Conservation (phyloP, 2,329 filamentous ascomycete genomes). For the Nemania sp. region DNA sequence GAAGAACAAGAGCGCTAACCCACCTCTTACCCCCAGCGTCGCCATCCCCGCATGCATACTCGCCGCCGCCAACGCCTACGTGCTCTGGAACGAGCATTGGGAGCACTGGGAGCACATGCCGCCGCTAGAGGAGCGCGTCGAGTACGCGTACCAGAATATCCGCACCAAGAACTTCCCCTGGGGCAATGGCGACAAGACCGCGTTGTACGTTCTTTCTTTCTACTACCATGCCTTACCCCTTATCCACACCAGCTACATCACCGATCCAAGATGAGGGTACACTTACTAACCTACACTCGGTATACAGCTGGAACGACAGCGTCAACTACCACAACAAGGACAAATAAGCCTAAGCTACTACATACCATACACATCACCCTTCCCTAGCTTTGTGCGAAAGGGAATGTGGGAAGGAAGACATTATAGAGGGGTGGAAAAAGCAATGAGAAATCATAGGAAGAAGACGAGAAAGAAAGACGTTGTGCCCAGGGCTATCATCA, state of each 20-base stretch:
- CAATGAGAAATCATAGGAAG: conserved; percentile 11
- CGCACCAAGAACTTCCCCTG: conserved; percentile 93
- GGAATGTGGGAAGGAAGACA: background rate
- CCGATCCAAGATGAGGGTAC: too few relatives aligned
- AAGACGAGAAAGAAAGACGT: conserved; percentile 23
- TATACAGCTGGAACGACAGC: conserved; percentile 82
- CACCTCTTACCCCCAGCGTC: conserved; percentile 55
- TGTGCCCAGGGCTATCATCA: conserved; percentile 16
- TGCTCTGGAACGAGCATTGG: conserved; percentile 95
- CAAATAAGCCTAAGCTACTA: too few relatives aligned
- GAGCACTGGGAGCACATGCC: conserved; percentile 87
- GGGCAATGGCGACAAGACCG: conserved; percentile 91
- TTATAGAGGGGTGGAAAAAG: background rate
- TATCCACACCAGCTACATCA: too few relatives aligned
- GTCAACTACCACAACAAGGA: conserved; percentile 99
- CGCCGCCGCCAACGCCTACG: conserved; percentile 79
- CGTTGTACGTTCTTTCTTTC: conserved; percentile 57
- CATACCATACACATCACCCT: too few relatives aligned
- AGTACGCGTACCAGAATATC: conserved; percentile 98
- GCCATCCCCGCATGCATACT: conserved; percentile 74
- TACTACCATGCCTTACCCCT: background rate
- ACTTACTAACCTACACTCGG: conserved; percentile 10
- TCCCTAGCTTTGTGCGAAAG: too few relatives aligned
- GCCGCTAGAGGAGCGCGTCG: conserved; percentile 84
- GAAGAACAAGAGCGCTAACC: conserved; percentile 4